Evolutionary conservation across 2,329 filamentous ascomycete species (phyloP).

Genomic region (Botrytis medusae): DNA sequence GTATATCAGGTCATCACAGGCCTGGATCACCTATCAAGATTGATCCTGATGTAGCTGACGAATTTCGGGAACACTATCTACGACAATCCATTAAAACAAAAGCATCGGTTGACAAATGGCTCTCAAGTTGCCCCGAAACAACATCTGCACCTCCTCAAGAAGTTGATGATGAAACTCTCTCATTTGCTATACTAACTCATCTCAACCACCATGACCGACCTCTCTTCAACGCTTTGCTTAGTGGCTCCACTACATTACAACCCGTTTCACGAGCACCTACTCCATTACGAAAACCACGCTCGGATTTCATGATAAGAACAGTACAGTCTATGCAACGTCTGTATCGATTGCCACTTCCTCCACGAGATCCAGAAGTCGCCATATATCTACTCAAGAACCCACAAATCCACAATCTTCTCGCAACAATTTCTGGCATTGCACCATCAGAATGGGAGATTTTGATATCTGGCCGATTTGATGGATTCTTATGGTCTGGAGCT

Average conservation of each 20-base stretch:
- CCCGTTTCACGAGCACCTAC: constrained; percentile 65
- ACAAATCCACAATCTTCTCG: constrained; percentile 78
- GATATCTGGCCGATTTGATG: constrained; percentile 89
- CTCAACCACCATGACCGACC: constrained; percentile 73
- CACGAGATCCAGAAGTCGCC: constrained; percentile 81
- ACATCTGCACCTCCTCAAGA: constrained; percentile 77
- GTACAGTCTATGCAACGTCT: constrained; percentile 79
- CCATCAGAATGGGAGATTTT: constrained; percentile 96
- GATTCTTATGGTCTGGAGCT: constrained; percentile 90
- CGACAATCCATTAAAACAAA: constrained; percentile 91
- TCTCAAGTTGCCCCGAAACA: constrained; percentile 71
- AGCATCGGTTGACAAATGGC: constrained; percentile 87
- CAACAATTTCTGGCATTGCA: constrained; percentile 84
- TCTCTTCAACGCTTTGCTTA: constrained; percentile 78
- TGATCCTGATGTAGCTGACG: constrained; percentile 90
- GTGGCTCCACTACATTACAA: constrained; percentile 54
- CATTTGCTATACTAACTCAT: constrained; percentile 90
- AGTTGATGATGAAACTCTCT: constrained; percentile 89
- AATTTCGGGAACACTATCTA: constrained; percentile 89
- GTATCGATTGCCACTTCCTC: constrained; percentile 70
- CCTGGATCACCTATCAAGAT: constrained; percentile 68
- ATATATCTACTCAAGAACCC: constrained; percentile 84
- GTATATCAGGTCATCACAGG: constrained; percentile 50
- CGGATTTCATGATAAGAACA: constrained; percentile 72
- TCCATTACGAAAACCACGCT: constrained; percentile 62